Percentiles rank a stretch among this genome's conserved stretches.
These are phyloP conservation scores for Cucumis melo DNA, from an alignment of 306 rosid genomes.

Conservation along the genomic window DNA sequence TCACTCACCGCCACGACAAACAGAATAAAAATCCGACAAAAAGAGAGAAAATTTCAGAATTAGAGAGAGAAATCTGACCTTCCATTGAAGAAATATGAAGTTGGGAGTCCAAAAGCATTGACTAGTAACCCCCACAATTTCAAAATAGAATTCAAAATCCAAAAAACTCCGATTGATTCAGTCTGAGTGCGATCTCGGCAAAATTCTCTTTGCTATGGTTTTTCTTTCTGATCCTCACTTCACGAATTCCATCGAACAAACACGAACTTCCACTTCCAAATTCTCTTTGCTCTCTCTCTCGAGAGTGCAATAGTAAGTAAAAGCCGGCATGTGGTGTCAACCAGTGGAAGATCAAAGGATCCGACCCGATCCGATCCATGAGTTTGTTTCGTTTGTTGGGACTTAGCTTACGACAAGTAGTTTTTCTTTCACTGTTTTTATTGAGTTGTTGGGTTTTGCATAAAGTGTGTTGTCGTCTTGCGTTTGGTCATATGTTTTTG, in stretches of 20 bases:
- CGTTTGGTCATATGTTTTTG: neutral
- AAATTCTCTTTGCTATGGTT: neutral
- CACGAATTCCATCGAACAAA: neutral
- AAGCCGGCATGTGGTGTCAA: neutral
- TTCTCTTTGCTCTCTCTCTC: neutral
- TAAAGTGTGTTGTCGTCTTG: neutral
- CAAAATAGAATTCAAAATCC: neutral
- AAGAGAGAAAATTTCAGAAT: neutral
- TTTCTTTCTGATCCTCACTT: neutral
- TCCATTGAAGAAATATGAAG: conserved; percentile 9
- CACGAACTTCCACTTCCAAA: neutral
- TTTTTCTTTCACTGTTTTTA: neutral
- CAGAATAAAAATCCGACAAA: neutral
- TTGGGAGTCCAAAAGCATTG: conserved; percentile 9
- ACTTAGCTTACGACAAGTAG: neutral
- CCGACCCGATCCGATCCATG: neutral
- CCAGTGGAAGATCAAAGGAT: neutral
- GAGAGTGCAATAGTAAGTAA: neutral
- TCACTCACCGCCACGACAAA: neutral
- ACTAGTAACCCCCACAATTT: neutral
- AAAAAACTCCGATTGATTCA: neutral
- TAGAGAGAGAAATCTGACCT: conserved; percentile 10
- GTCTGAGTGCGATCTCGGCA: neutral
- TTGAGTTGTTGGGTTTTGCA: neutral
- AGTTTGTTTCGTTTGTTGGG: neutral